phyloP scores from a whole-genome alignment of 2,329 filamentous ascomycete genomes.

The Paraphaeosphaeria sporulosa region DNA sequence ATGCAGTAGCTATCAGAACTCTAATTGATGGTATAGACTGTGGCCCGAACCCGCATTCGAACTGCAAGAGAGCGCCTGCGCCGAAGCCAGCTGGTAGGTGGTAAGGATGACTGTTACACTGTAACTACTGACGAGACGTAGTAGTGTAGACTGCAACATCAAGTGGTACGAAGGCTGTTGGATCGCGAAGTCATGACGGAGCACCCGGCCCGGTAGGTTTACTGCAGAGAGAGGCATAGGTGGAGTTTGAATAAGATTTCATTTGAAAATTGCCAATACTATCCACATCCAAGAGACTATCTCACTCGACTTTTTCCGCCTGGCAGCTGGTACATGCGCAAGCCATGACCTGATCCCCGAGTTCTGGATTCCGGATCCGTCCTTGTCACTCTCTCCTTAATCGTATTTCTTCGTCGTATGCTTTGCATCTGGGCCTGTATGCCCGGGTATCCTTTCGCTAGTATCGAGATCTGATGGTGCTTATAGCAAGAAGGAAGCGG shows the following conservation, averaged over 20 bases:
- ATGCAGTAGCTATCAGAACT: neutral
- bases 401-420: neutral
- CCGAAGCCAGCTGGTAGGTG: neutral
- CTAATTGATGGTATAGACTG: neutral
- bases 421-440: neutral
- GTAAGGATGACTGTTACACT: neutral
- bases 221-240: neutral
- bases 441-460: slow-evolving; percentile 10
- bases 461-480: neutral
- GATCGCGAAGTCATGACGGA: neutral
- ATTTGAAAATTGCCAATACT: slow-evolving; percentile 17
- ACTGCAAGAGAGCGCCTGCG: neutral
- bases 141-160: neutral
- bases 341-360: slow-evolving; percentile 11
- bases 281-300: slow-evolving; percentile 20
- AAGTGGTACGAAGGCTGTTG: neutral
- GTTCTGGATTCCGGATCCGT: slow-evolving; percentile 27
- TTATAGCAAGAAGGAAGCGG: slow-evolving; percentile 31
- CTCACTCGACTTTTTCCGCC: slow-evolving; percentile 4
- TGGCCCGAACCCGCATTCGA: neutral
- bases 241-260: slow-evolving; percentile 17
- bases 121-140: neutral
- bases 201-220: neutral
- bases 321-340: slow-evolving; percentile 2
- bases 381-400: slow-evolving; percentile 12